phyloP scores from a whole-genome alignment of 306 rosid genomes.

The Oxytropis ochrocephala region DNA sequence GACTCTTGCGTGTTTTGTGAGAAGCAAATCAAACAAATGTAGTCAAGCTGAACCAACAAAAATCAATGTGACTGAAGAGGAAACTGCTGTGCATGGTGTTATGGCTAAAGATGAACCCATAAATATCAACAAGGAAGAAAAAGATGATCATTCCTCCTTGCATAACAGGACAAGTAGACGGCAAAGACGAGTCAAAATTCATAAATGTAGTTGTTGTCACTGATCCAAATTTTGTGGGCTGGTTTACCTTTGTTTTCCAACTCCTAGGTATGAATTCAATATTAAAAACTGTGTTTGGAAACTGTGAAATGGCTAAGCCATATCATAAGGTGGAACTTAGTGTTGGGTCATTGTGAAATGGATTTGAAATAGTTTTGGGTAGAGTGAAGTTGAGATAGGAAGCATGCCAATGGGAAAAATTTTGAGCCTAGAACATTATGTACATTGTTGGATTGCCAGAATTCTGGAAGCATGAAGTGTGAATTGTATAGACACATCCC shows the following conservation, averaged over 20 bases:
- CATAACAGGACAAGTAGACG: conserved; percentile 16
- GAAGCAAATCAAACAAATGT: conserved; percentile 29
- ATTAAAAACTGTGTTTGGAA: not conserved
- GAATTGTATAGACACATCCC: not conserved
- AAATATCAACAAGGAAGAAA: conserved; percentile 7
- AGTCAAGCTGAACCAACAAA: not conserved
- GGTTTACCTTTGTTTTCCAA: not conserved
- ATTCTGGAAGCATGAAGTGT: not conserved
- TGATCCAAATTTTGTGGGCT: not conserved
- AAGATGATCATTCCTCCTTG: conserved; percentile 13
- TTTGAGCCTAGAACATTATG: conserved; percentile 24
- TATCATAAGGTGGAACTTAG: not conserved
- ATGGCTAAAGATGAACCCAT: conserved; percentile 13
- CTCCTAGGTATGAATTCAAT: not conserved
- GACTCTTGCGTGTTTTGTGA: conserved; percentile 25
- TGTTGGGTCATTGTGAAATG: not conserved
- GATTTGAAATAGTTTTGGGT: not conserved
- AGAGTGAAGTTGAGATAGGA: not conserved
- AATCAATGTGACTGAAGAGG: not conserved
- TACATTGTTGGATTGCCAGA: not conserved
- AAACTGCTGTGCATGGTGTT: conserved; percentile 5
- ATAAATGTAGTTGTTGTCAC: not conserved
- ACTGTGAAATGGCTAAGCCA: conserved; percentile 1
- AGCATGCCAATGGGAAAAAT: not conserved
- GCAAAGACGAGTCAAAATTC: conserved; percentile 10